These are phyloP conservation scores for Leccinum ponderosum DNA, from an alignment of 1,284 basidiomycete species.

Conservation along the genomic window DNA sequence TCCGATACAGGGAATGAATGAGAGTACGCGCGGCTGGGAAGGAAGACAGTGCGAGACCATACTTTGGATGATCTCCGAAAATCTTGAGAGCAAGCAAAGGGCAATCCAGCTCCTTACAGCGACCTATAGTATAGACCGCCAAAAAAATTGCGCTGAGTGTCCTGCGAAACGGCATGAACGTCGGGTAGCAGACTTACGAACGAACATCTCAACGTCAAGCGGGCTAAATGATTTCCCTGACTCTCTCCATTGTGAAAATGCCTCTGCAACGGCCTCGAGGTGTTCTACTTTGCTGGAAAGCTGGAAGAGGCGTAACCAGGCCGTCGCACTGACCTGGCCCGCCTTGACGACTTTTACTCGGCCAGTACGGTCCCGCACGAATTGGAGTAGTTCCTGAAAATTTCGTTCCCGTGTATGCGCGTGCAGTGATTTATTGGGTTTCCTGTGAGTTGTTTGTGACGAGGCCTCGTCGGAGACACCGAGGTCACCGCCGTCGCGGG, in stretches of 20 bases:
- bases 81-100: slow-evolving; percentile 58
- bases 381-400: slow-evolving; percentile 26
- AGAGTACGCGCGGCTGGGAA: slow-evolving; percentile 53
- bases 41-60: slow-evolving; percentile 52
- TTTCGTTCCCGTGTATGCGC: slow-evolving; percentile 20
- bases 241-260: slow-evolving; percentile 51
- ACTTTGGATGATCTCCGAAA: slow-evolving; percentile 61
- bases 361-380: slow-evolving; percentile 33
- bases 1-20: slow-evolving; percentile 49
- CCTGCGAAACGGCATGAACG: neutral
- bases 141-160: neutral
- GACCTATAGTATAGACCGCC: slow-evolving; percentile 40
- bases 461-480: slow-evolving; percentile 3
- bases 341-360: slow-evolving; percentile 28
- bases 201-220: slow-evolving; percentile 44
- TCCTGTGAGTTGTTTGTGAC: neutral
- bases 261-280: slow-evolving; percentile 42
- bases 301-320: slow-evolving; percentile 50
- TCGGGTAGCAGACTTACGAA: slow-evolving; percentile 42
- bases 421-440: neutral
- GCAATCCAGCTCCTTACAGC: slow-evolving; percentile 56
- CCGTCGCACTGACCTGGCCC: slow-evolving; percentile 30
- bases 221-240: slow-evolving; percentile 41
- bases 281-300: slow-evolving; percentile 49
- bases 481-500: slow-evolving; percentile 8